Base-by-base conservation (phyloP, 2,329 filamentous ascomycete genomes). In the Orbilia blumenaviensis region DNA sequence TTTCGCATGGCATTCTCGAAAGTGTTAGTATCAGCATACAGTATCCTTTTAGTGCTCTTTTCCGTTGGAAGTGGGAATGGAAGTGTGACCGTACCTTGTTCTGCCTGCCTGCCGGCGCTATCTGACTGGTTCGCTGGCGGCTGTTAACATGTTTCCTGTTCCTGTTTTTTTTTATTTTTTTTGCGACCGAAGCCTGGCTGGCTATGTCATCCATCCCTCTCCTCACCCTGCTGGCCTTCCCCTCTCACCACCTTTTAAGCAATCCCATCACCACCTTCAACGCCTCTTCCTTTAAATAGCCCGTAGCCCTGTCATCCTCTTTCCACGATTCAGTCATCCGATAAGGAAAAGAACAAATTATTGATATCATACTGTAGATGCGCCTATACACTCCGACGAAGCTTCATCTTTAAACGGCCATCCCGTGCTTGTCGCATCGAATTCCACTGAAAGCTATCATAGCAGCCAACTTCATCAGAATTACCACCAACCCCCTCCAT, bases 311-410 rank as follows among this genome's bases (percentile, higher is more conserved):
- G 29, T 29, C 42, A 8, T 46, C 58, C 9, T 32, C 23, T 9
- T 29, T n/a, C 32, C 46, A 25, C 27, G 23, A 44, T 44, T 23
- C 18, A 10, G 16, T 44, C 4, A n/a, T 41, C 12, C 36, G n/a
- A n/a, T n/a, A 21, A 18, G n/a, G 4, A 41, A 9, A 27, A 48
- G 23, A 46, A 2, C 7, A 62, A 27, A 9, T n/a, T 67, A 50
- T 61, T 52, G n/a, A 60, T 50, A 23, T 48, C 3, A 48, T 16
- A 18, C 38, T 32, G 36, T 42, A 76, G 72, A 76, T 61, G 72
- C 72, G 29, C 72, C 72, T 8, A 76, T 76, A 16, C 72, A 76
- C 38, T 66, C 64, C 32, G 72, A 76, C 29, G 72, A 76, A 54
- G 72, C 64, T 50, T 76, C 72, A 10, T 76, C 64, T 52, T 41